These are phyloP conservation scores for Cladosporium sp. DNA, from an alignment of 2,329 filamentous ascomycete species.

Conservation along the genomic window DNA sequence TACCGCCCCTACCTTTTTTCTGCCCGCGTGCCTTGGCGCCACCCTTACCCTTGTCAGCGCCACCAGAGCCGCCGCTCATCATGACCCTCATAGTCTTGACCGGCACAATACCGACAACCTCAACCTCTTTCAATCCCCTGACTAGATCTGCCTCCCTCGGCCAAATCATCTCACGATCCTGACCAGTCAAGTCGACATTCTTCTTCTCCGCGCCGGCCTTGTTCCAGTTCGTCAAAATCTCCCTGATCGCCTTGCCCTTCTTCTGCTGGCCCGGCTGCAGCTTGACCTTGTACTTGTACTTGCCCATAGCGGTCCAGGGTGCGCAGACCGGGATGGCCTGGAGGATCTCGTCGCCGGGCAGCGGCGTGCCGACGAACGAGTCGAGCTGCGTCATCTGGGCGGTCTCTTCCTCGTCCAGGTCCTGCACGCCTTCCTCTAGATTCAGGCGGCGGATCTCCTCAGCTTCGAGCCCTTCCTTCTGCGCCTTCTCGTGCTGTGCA, in stretches of 20 bases:
- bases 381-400: conserved; percentile 55
- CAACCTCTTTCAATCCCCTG: conserved; percentile 71
- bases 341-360: conserved; percentile 76
- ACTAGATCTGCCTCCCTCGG: conserved; percentile 80
- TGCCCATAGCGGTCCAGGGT: conserved; percentile 56
- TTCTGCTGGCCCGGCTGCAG: conserved; percentile 83
- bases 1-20: conserved; percentile 24
- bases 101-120: conserved; percentile 73
- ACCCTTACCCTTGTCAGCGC: conserved; percentile 34
- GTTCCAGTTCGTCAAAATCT: conserved; percentile 79
- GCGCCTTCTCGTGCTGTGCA: conserved; percentile 71
- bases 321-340: conserved; percentile 57
- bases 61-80: conserved; percentile 54
- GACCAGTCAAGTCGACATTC: conserved; percentile 39
- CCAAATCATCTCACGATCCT: conserved; percentile 68
- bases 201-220: conserved; percentile 50
- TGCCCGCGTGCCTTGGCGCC: conserved; percentile 29
- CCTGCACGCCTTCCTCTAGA: conserved; percentile 50
- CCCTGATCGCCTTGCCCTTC: conserved; percentile 90
- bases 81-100: conserved; percentile 76
- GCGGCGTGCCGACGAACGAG: conserved; percentile 67
- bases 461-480: conserved; percentile 68
- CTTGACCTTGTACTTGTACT: conserved; percentile 91
- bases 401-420: conserved; percentile 27
- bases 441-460: conserved; percentile 60